Evolutionary conservation across 169 alveolate species (phyloP), one percentile per base, ranked within the genome.

Genomic region (Eimeria necatrix): DNA sequence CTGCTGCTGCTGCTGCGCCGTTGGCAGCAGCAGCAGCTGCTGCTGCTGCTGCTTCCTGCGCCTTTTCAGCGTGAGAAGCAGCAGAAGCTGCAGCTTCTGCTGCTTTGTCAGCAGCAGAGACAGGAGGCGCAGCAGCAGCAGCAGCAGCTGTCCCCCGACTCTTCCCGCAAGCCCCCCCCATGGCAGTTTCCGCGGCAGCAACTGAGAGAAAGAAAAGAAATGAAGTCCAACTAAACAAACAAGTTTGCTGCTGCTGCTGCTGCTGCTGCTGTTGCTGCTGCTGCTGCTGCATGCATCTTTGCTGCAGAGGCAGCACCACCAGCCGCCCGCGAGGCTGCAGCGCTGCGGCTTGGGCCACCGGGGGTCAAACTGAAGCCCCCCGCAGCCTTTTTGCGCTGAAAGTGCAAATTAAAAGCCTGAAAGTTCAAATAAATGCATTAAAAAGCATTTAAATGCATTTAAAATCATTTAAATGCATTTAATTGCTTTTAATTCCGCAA

Each of bases 161-260:
- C 41, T 71, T 71, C 53, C 4, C 16, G 81, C 81, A 71, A 71
- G 81, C 81, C 24, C 53, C 81, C 81, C 81, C 81, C 81, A 71
- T 71, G 22, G 53, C 20, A 9, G 3, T 0, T 4, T 24, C 41
- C 51, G n/a, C 12, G 0, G 18, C 24, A 71, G 24, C 14, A 32
- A 4, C 41, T 32, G 7, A 14, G 81, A 20, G 10, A 26, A 71
- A 32, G 24, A 6, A 7, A 32, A 5, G 16, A 71, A 71, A 24
- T 4, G 53, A 24, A 26, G 22, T 32, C 3, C 0, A 32, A 32
- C 41, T 32, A 32, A 32, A 32, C 0, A 32, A 32, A 32, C 3
- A 32, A 32, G 41, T 32, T 32, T 32, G 41, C 41, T 32, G 41
- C 41, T 32, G 41, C 41, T 32, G 41, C 41, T 32, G 41, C 41